Evolutionary conservation across 2,329 filamentous ascomycete species (phyloP), one percentile per base, ranked within the genome.

Genomic region (Lanzia echinophila): DNA sequence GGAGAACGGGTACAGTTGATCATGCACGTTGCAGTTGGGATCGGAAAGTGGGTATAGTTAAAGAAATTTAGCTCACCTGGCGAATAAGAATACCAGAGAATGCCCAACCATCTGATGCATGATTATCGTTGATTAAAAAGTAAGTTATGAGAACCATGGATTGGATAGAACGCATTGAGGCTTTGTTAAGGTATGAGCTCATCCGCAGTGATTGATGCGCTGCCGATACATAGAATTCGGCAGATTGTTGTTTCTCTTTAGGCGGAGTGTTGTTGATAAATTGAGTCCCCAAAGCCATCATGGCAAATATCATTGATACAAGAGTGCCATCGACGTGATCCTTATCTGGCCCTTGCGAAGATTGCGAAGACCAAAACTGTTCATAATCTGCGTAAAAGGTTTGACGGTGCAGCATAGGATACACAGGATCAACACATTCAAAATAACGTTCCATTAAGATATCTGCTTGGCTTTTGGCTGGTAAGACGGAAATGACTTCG

Each of bases 71-170:
- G 8, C 24, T 28, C 8, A 28, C 24, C 69, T 92, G 88, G 24
- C 87, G 78, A 59, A 89, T 83, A 20, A 90, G 69, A 24, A 92
- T 84, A 6, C 88, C 88, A 0, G 85, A 86, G 73, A 90, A 92
- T 0, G 87, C 84, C 83, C 87, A 92, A 1, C 87, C 88, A 66
- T 92, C 88, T 0, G 85, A 88, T 3, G 87, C 87, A 63, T 91
- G 87, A 63, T 90, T 90, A 68, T 92, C 87, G 63, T 92, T 92
- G 73, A 91, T 90, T 34, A 92, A 74, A 62, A 92, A 92, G 65
- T 91, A 91, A 0, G 83, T 84, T 56, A 90, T 83, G n/a, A 92
- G 71, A 0, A 90, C 84, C 87, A 91, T 91, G 43, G 88, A 82
- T 68, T 90, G 86, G 32, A 91, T 82, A 1, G 86, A 87, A 22